Base-by-base conservation (phyloP, 768 basidiomycete species). In the Tylopilus rubrobrunneus region DNA sequence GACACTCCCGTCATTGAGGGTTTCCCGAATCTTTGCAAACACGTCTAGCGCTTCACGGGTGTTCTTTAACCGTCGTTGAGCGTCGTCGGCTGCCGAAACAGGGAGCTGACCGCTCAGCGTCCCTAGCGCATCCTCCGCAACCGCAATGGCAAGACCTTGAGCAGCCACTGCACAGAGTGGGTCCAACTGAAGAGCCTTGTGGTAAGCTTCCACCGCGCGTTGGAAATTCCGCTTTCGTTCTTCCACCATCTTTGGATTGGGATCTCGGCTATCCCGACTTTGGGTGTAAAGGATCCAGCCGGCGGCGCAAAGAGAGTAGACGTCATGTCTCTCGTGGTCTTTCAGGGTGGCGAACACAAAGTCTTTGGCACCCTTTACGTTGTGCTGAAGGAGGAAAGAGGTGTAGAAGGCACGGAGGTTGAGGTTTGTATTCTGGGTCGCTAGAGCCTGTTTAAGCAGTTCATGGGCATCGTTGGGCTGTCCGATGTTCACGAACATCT, bases 401-500 rank as follows among this genome's bases (percentile, higher is more conserved):
- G 92, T 92, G 73, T 97, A 97, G 72, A 84, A 91, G 0, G 94
- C 92, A 48, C 97, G 92, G 39, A 98, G 78, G 64, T 96, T 91
- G 62, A 92, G 80, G 67, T 92, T 90, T 56, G 70, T 71, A 58
- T 79, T 83, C 62, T 92, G 86, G 0, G 96, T 85, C 0, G 81
- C 78, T 39, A 98, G 81, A 0, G 88, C 84, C 68, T 98, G 91
- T 69, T 98, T 98, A 47, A 98, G 73, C 5, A 95, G 77, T 1
- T 87, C 87, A 67, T 97, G 91, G 0, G 94, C 93, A 2, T 90
- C 87, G 58, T 87, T 85, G 60, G 83, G 77, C 19, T 84, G 83
- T 52, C 88, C 90, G 17, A 86, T 63, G 27, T 77, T 76, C 1
- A 84, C 76, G 0, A 87, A 77, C 80, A 98, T 86, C 17, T 88